Evolutionary conservation across 768 basidiomycete species (phyloP).

Genomic region (Suillus brevipes): DNA sequence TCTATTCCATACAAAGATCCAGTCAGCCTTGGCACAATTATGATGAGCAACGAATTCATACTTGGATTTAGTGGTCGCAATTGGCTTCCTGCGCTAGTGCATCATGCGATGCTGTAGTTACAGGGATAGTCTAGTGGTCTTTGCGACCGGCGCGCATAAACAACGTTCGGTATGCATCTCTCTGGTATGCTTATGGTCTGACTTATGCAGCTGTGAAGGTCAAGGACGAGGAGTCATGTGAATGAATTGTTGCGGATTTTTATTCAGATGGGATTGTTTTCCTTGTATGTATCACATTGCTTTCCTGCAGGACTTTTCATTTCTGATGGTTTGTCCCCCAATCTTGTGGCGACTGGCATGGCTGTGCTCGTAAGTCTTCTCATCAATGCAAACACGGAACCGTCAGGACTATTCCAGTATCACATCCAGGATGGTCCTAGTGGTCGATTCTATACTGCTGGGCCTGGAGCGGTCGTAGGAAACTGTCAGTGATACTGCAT

Average conservation of each 20-base stretch:
- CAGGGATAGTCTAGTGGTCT: constrained; percentile 14
- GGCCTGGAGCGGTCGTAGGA: constrained; percentile 15
- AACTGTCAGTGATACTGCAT: constrained; percentile 17
- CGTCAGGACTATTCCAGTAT: constrained; percentile 11
- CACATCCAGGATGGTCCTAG: constrained; percentile 11
- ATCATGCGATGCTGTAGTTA: constrained; percentile 22
- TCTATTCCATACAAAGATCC: constrained; percentile 12
- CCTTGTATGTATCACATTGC: constrained; percentile 14
- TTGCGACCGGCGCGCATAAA: constrained; percentile 15
- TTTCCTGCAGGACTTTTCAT: neutral
- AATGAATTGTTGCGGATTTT: constrained; percentile 11
- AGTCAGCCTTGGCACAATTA: neutral
- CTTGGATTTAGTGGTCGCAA: constrained; percentile 9
- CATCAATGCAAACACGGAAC: neutral
- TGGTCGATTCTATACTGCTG: constrained; percentile 11
- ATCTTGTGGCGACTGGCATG: constrained; percentile 11
- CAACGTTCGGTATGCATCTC: constrained; percentile 11
- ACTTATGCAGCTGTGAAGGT: constrained; percentile 6
- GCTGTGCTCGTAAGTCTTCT: constrained; percentile 12
- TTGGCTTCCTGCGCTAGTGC: constrained; percentile 16
- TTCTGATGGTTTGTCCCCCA: neutral
- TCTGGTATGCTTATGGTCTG: neutral
- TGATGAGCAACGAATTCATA: neutral
- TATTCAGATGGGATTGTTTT: constrained; percentile 23
- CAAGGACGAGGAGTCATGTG: constrained; percentile 12